Evolutionary conservation across 768 basidiomycete species (phyloP), one percentile per base, ranked within the genome.

Genomic region (Hygrocybe coccinea): DNA sequence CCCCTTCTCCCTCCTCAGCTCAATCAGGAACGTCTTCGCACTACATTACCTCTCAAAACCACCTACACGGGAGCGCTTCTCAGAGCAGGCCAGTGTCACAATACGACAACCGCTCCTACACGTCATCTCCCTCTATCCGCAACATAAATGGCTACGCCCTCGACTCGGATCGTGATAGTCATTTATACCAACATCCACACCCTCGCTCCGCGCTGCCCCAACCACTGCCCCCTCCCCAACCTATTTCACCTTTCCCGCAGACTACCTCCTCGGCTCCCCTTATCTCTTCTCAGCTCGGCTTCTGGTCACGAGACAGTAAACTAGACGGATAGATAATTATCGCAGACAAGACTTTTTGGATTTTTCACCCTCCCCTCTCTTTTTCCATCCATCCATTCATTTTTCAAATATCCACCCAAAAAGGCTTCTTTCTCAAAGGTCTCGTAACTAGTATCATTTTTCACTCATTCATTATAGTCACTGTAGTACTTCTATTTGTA

Each of bases 1-100:
- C 64, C 38, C 62, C 71, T 46, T 64, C 71, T 51, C 67, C 71
- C 19, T 63, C 74, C 25, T 63, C 69, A n/a, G n/a, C n/a, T n/a
- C 15, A 60, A 66, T 21, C 67, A 15, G 59, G 61, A 49, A 50
- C 67, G 39, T 56, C 65, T 29, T 65, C 67, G 48, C 69, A 65
- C 34, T 79, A 68, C 59, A 59, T 49, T 56, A 22, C 50, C 10
- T 34, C 55, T 11, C 29, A 47, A 2, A 11, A 19, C 12, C 29
- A 46, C 24, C 9, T 33, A 21, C 45, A 55, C 14, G n/a, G 46
- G 17, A 29, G 33, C 17, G 3, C 24, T 38, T 11, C 34, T 3
- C 9, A 37, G 25, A n/a, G 3, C 21, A 43, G 47, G 24, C 46
- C 49, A 6, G 17, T 19, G 15, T 34, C 34, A 2, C 33, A 24